Evolutionary conservation across 2,329 filamentous ascomycete species (phyloP), one percentile per base, ranked within the genome.

Genomic region (Penicillium palitans): DNA sequence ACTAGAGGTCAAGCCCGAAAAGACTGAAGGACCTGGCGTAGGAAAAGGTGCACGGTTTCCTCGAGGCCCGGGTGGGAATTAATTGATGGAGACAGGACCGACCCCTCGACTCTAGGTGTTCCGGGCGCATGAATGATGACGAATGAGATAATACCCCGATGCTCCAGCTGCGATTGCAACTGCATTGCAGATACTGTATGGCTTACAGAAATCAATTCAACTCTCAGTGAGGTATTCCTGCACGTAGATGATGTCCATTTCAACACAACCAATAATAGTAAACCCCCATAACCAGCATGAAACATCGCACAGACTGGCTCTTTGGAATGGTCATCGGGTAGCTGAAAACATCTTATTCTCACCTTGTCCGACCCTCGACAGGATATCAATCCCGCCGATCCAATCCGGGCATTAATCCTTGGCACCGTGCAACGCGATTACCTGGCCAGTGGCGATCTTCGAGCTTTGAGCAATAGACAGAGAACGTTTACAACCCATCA

Each of bases 1-100:
- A 8, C 79, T 97, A 29, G 90, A 96, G 64, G 82, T 93, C 27
- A 83, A 80, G 63, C 74, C 61, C 5, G 12, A 60, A 59, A 55
- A 54, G 63, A 53, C 9, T 33, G 66, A 61, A 21, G 59, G 60
- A 8, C 45, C 52, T 37, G 56, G 55, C 19, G 17, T 3, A 9
- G 25, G 21, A 44, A 57, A 52, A 4, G 41, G 27, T 31, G 33
- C 13, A 42, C 59, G 57, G 12, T 25, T 25, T 21, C 8, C 12
- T 37, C 33, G 44, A 21, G 44, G 13, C 21, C 24, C 25, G 6
- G 35, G 42, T 33, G 29, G 17, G 9, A 27, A 33, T 44, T 42
- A 39, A 53, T 35, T 21, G 27, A 53, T 51, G 46, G 31, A 37
- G 47, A 56, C 8, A 29, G 10, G 4, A 37, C 33, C 48, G 41